A percentile compares a stretch with the other conserved stretches of the same genome.
Evolutionary conservation across 2,329 filamentous ascomycete genomes (phyloP).

Genomic region (Calonectria pseudoreteaudii): DNA sequence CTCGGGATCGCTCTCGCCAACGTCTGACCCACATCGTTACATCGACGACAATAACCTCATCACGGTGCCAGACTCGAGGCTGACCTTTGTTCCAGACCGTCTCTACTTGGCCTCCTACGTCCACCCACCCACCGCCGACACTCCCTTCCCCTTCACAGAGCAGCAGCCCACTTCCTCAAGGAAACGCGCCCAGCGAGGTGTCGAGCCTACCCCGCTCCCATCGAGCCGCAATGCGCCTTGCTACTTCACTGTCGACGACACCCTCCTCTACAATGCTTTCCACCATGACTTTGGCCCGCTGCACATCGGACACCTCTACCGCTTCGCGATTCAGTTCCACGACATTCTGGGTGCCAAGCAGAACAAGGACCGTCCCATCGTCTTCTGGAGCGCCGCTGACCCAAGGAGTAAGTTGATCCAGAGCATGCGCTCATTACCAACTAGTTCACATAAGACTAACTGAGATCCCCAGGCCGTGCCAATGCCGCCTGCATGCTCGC

Average conservation of each 20-base stretch:
- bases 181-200: conserved; percentile 66
- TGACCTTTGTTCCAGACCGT: conserved; percentile 73
- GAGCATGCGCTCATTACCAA: background rate
- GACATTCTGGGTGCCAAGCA: conserved; percentile 92
- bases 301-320: conserved; percentile 96
- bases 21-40: conserved; percentile 16
- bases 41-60: conserved; percentile 22
- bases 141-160: conserved; percentile 90
- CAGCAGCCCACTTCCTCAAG: conserved; percentile 63
- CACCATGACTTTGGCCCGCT: conserved; percentile 98
- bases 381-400: conserved; percentile 96
- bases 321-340: conserved; percentile 95
- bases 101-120: conserved; percentile 95
- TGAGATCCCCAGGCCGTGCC: conserved; percentile 72
- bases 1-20: conserved; percentile 13
- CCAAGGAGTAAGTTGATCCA: conserved; percentile 77
- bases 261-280: conserved; percentile 95
- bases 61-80: conserved; percentile 33
- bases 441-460: conserved; percentile 29
- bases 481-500: conserved; percentile 96
- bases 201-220: conserved; percentile 51
- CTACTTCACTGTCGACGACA: conserved; percentile 96
- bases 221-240: conserved; percentile 70
- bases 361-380: conserved; percentile 89
- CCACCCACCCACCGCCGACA: conserved; percentile 82